These are phyloP conservation scores for Wickerhamomyces silvicola DNA, from an alignment of 805 yeast species.

Conservation along the genomic window DNA sequence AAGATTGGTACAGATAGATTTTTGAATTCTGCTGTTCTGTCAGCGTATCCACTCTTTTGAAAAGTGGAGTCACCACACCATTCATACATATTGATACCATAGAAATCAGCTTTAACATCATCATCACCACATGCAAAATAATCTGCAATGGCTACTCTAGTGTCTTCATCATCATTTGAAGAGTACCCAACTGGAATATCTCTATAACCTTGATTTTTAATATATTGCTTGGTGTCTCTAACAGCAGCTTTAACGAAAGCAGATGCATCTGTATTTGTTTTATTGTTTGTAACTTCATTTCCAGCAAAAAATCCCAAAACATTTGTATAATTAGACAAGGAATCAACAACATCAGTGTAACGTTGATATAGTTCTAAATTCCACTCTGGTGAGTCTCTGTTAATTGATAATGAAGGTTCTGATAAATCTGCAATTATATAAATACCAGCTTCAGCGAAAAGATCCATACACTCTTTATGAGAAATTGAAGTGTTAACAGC, in stretches of 20 bases:
- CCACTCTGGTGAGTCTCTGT: conserved; percentile 69
- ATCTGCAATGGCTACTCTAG: conserved; percentile 68
- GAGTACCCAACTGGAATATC: conserved; percentile 82
- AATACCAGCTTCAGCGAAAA: conserved; percentile 71
- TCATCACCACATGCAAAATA: conserved; percentile 71
- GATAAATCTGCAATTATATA: conserved; percentile 80
- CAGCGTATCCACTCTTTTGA: conserved; percentile 58
- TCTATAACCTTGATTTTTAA: conserved; percentile 58
- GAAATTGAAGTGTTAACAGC: conserved; percentile 61
- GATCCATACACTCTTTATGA: conserved; percentile 66
- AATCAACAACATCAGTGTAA: conserved; percentile 71
- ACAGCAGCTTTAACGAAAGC: conserved; percentile 87
- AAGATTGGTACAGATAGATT: conserved; percentile 75
- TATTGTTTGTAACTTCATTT: conserved; percentile 78
- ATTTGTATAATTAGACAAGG: conserved; percentile 63
- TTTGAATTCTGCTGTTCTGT: conserved; percentile 63
- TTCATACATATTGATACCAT: conserved; percentile 82
- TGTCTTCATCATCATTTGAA: conserved; percentile 72
- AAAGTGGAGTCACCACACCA: conserved; percentile 75
- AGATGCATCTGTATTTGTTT: conserved; percentile 68
- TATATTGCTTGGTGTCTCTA: conserved; percentile 72
- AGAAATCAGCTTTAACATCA: conserved; percentile 59
- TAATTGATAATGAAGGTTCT: conserved; percentile 65
- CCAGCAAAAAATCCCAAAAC: conserved; percentile 89
- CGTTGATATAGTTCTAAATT: conserved; percentile 57